Conservation (phyloP, 202 grass and related monocot species). For the Bolboschoenoplectus hybrid region DNA sequence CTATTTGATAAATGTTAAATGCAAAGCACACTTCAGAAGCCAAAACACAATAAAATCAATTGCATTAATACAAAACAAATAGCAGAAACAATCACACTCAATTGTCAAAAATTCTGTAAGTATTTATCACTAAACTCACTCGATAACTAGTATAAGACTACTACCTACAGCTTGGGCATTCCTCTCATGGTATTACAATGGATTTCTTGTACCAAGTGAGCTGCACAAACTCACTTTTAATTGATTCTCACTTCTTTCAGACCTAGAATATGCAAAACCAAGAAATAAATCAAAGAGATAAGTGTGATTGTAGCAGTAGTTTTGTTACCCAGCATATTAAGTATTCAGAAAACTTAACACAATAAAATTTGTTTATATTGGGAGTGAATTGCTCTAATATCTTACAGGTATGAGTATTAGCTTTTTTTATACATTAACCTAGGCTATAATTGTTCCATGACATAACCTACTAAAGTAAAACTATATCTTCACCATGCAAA, state of each 20-base stretch:
- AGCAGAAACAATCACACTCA: conserved; percentile 14
- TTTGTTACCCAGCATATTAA: conserved; percentile 8
- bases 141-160: conserved; percentile 23
- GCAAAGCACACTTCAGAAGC: conserved; percentile 1
- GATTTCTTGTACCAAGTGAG: background rate
- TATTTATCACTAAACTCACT: background rate
- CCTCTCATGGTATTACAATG: background rate
- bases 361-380: background rate
- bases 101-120: conserved; percentile 5
- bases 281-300: background rate
- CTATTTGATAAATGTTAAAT: background rate
- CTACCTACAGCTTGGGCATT: background rate
- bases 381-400: background rate
- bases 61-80: conserved; percentile 20
- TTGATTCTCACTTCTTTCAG: background rate
- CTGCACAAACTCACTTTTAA: background rate
- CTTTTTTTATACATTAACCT: background rate
- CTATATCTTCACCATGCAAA: background rate
- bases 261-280: conserved; percentile 19
- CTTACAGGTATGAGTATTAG: background rate
- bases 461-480: background rate
- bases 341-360: background rate
- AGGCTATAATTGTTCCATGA: background rate
- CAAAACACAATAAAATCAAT: conserved; percentile 13
- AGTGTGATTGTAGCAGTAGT: background rate